Evolutionary conservation across 116 monocot genomes (phyloP), one percentile per base, ranked within the genome.

Genomic region (Zostera marina): DNA sequence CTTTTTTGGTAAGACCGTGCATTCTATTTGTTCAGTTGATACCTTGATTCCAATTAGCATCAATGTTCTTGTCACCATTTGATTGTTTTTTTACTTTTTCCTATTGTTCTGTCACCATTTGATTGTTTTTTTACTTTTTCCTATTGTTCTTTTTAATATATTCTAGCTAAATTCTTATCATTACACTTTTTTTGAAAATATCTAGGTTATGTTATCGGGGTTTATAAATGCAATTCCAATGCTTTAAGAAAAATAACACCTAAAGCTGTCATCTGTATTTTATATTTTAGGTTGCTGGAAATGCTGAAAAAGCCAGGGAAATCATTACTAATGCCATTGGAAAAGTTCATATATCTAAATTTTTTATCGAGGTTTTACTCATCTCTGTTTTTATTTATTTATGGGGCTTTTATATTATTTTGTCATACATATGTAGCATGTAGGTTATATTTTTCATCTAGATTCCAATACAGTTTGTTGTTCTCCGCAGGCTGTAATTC

Each of bases 291-390:
- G 99, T 91, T 64, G 68, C 41, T 56, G 77, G 90, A 0, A 47
- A 87, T 76, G 65, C 73, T 15, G 83, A 86, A 32, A 99, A 99
- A 67, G 83, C 91, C 21, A 91, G 78, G 77, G 87, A 83, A 43
- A 63, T 75, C 54, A 64, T 99, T 19, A 63, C 63, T 68, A 71
- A 64, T 57, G 72, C 74, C 47, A 54, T 80, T 38, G 83, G 76
- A 48, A 57, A 68, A 66, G 49, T 65, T 24, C 78, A 73, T 45
- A 61, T 91, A 25, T 83, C 87, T 40, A 99, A 69, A 70, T 62
- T 71, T 53, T 58, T 99, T 62, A 56, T 99, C 67, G 99, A 91
- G 99, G 99, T 99, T 57, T 42, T 13, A 56, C 26, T 1, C 40
- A 32, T 11, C 19, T 22, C 14, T 5, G 12, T 41, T 59, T 2